Percentiles rank a stretch among this genome's conserved stretches.
phyloP scores from a whole-genome alignment of 2,329 filamentous ascomycete species.

The Sporothrix inflata region DNA sequence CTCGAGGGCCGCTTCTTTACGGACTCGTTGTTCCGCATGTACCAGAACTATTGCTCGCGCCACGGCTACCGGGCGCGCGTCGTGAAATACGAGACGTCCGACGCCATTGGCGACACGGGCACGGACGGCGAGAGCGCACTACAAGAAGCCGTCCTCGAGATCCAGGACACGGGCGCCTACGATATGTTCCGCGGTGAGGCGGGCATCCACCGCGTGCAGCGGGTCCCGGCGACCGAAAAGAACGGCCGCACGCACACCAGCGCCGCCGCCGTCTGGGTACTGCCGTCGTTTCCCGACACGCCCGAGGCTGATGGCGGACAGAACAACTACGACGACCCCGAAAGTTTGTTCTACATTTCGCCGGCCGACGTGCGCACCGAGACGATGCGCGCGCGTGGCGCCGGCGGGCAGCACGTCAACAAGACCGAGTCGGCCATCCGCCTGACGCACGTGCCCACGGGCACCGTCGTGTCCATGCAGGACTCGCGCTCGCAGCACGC shows the following conservation, averaged over 20 bases:
- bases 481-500: conserved; percentile 87
- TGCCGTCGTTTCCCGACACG: conserved; percentile 69
- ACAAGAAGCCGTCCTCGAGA: conserved; percentile 84
- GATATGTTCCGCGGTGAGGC: conserved; percentile 82
- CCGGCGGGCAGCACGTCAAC: conserved; percentile 97
- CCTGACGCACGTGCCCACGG: conserved; percentile 86
- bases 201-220: conserved; percentile 92
- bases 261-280: conserved; percentile 87
- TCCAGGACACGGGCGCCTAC: conserved; percentile 77
- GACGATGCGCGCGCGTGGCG: conserved; percentile 88
- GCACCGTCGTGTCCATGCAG: conserved; percentile 87
- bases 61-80: conserved; percentile 67
- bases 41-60: conserved; percentile 70
- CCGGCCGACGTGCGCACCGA: conserved; percentile 80
- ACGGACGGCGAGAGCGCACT: conserved; percentile 68
- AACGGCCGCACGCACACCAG: conserved; percentile 93
- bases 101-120: conserved; percentile 60
- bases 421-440: conserved; percentile 96
- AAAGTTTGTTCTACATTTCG: conserved; percentile 89
- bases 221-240: conserved; percentile 86
- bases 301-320: conserved; percentile 34
- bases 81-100: conserved; percentile 78
- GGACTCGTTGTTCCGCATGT: conserved; percentile 87
- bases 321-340: conserved; percentile 77
- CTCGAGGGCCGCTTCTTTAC: conserved; percentile 91